These are phyloP conservation scores for Alliaria petiolata DNA, from an alignment of 345 rosid species.

Conservation along the genomic window DNA sequence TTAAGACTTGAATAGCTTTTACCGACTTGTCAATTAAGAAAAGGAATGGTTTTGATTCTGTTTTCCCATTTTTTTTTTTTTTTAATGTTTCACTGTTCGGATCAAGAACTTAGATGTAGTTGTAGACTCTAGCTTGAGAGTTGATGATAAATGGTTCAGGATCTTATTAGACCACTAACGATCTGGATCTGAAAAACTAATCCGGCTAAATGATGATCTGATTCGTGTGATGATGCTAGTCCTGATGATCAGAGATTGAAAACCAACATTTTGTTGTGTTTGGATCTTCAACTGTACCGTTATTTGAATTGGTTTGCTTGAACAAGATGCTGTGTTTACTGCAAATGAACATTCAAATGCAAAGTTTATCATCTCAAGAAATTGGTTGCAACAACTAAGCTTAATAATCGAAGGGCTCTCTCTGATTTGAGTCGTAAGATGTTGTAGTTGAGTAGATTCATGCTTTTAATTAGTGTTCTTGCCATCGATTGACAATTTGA, in stretches of 20 bases:
- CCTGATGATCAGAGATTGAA: neutral
- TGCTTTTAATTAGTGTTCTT: neutral
- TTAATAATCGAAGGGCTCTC: too few relatives aligned
- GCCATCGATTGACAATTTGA: neutral
- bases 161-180: neutral
- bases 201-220: neutral
- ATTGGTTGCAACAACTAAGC: too few relatives aligned
- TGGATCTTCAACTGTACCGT: neutral
- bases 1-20: neutral
- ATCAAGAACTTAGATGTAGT: neutral
- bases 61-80: neutral
- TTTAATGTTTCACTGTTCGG: neutral
- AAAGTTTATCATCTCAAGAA: neutral
- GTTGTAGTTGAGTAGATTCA: neutral
- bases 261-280: neutral
- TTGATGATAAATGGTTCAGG: neutral
- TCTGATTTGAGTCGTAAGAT: neutral
- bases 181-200: constrained; percentile 8
- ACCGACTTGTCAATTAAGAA: neutral
- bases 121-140: neutral
- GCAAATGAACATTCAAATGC: neutral
- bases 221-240: neutral
- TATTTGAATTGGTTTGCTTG: neutral
- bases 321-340: neutral
- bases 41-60: neutral